Conservation (phyloP, 2,329 filamentous ascomycete genomes). For the Cercospora zeina region DNA sequence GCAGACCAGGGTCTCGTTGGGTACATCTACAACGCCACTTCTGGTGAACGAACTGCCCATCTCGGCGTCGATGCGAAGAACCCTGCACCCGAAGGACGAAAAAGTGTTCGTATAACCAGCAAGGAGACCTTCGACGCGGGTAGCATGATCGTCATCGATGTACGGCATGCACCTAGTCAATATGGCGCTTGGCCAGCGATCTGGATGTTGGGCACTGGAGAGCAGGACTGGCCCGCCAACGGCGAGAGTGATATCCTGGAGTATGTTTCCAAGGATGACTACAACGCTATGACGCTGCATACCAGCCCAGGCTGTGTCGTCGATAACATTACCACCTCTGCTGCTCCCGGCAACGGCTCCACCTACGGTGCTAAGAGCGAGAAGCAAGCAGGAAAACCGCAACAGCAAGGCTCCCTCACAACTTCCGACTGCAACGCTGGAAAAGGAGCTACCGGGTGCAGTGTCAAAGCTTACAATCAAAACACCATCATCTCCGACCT, state of each 20-base stretch:
- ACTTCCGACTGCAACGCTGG: conserved; percentile 37
- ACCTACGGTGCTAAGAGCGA: neutral
- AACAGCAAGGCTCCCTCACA: conserved; percentile 30
- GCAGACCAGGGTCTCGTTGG: conserved; percentile 44
- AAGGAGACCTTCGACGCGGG: conserved; percentile 51
- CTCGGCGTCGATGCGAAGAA: conserved; percentile 50
- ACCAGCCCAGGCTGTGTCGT: conserved; percentile 49
- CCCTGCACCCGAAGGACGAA: conserved; percentile 43
- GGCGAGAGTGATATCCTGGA: conserved; percentile 55
- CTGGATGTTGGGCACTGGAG: conserved; percentile 42
- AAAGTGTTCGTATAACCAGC: conserved; percentile 51
- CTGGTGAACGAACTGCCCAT: conserved; percentile 42
- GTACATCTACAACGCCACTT: conserved; percentile 44
- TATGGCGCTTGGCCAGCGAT: conserved; percentile 57
- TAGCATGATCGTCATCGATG: conserved; percentile 53
- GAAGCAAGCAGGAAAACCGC: neutral
- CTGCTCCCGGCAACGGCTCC: neutral
- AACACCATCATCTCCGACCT: conserved; percentile 43
- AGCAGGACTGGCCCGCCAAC: conserved; percentile 41
- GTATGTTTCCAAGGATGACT: conserved; percentile 46
- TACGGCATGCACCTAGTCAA: conserved; percentile 54
- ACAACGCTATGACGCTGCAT: conserved; percentile 52
- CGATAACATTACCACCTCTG: conserved; percentile 36
- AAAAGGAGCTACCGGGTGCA: conserved; percentile 51
- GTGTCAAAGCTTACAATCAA: conserved; percentile 52